A percentile compares a stretch with the other conserved stretches of the same genome.
These are phyloP conservation scores for Zygotorulaspora florentina DNA, from an alignment of 805 yeast species.

Conservation along the genomic window DNA sequence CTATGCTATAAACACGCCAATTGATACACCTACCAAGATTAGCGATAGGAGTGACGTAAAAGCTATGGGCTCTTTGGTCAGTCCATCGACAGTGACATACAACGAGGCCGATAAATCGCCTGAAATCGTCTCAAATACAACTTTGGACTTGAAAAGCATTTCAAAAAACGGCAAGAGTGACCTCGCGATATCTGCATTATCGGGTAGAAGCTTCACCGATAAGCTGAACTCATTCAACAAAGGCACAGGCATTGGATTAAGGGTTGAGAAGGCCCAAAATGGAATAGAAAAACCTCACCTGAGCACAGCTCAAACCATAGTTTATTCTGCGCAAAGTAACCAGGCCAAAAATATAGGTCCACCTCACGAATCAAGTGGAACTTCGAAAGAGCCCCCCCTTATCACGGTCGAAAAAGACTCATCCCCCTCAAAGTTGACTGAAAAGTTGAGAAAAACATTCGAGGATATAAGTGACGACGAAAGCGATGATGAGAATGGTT, in stretches of 20 bases:
- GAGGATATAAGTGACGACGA: conserved; percentile 17
- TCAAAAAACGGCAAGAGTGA: neutral
- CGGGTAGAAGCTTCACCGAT: conserved; percentile 16
- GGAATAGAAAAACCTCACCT: neutral
- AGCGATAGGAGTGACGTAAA: too few relatives aligned
- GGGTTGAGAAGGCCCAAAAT: conserved; percentile 10
- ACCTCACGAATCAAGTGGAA: neutral
- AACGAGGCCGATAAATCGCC: neutral
- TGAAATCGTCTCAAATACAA: neutral
- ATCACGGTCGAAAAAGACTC: neutral
- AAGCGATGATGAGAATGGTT: conserved; percentile 13
- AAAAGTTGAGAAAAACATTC: conserved; percentile 13
- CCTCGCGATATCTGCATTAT: neutral
- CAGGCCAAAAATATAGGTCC: neutral
- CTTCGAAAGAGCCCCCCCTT: neutral
- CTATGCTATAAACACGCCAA: too few relatives aligned
- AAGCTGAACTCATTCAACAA: conserved; percentile 19
- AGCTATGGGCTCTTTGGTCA: too few relatives aligned
- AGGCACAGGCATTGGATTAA: conserved; percentile 19
- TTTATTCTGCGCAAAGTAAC: neutral
- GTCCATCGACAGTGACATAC: too few relatives aligned
- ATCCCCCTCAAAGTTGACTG: conserved; percentile 14
- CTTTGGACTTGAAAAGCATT: neutral
- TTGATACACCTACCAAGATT: too few relatives aligned
- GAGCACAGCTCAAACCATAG: neutral